A percentile compares a stretch with the other conserved stretches of the same genome.
Evolutionary conservation across 1,139 yeast species (phyloP).

Genomic region (Meyerozyma sp.): DNA sequence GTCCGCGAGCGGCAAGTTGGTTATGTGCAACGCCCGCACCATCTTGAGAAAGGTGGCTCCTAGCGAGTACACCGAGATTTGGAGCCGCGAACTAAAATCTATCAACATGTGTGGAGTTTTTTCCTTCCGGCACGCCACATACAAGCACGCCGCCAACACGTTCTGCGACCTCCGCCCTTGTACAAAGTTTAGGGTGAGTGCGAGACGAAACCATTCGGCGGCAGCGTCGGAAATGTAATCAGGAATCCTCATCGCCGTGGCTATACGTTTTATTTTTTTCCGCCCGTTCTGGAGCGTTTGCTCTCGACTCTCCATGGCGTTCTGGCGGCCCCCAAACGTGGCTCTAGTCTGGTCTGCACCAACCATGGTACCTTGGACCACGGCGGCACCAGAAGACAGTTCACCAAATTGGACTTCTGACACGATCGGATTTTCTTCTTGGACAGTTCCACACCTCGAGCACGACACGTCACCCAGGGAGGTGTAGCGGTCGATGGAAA

Average conservation of each 20-base stretch:
- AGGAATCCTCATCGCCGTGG: slow-evolving; percentile 71
- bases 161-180: slow-evolving; percentile 94
- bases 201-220: slow-evolving; percentile 80
- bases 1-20: slow-evolving; percentile 79
- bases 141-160: slow-evolving; percentile 90
- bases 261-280: slow-evolving; percentile 71
- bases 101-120: slow-evolving; percentile 92
- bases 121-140: slow-evolving; percentile 89
- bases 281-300: slow-evolving; percentile 83
- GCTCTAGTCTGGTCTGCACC: slow-evolving; percentile 86
- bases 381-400: slow-evolving; percentile 87
- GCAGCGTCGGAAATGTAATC: slow-evolving; percentile 86
- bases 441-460: slow-evolving; percentile 76
- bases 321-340: slow-evolving; percentile 55
- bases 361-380: slow-evolving; percentile 91
- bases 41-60: slow-evolving; percentile 94
- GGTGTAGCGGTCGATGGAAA: slow-evolving; percentile 22
- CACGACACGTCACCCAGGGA: slow-evolving; percentile 77
- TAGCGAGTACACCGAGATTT: slow-evolving; percentile 85
- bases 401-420: slow-evolving; percentile 95
- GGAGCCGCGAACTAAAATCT: slow-evolving; percentile 86
- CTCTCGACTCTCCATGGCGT: slow-evolving; percentile 79
- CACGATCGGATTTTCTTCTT: slow-evolving; percentile 90
- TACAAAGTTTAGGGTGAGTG: slow-evolving; percentile 81
- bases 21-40: slow-evolving; percentile 75